Evolutionary conservation across 2,329 filamentous ascomycete genomes (phyloP).

Genomic region (Aspergillus viridinutans): DNA sequence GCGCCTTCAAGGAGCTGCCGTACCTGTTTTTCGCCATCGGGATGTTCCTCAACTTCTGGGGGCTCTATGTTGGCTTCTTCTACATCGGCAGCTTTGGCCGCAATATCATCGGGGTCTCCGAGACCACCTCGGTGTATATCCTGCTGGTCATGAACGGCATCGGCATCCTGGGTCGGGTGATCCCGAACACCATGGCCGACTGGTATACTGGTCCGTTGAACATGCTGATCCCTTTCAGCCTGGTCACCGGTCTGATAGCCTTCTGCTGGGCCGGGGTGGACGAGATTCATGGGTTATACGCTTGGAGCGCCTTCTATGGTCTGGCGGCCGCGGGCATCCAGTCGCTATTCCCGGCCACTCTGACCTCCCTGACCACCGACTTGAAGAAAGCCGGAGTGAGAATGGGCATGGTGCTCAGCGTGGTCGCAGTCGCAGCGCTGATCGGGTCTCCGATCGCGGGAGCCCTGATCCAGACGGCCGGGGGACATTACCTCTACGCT

Average conservation of each 20-base stretch:
- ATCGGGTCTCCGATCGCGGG: slow-evolving; percentile 55
- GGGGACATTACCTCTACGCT: slow-evolving; percentile 48
- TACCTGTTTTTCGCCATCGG: slow-evolving; percentile 44
- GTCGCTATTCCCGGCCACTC: slow-evolving; percentile 60
- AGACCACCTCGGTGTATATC: slow-evolving; percentile 53
- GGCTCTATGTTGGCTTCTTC: slow-evolving; percentile 53
- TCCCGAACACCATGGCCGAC: slow-evolving; percentile 59
- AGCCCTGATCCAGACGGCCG: slow-evolving; percentile 44
- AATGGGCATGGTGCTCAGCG: slow-evolving; percentile 55
- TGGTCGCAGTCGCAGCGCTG: slow-evolving; percentile 51
- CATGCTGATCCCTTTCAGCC: slow-evolving; percentile 51
- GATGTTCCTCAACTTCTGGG: slow-evolving; percentile 48
- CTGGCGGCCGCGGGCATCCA: slow-evolving; percentile 62
- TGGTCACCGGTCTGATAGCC: slow-evolving; percentile 40
- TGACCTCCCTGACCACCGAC: slow-evolving; percentile 53
- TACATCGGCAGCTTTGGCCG: slow-evolving; percentile 42
- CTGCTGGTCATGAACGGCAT: slow-evolving; percentile 63
- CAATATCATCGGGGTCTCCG: slow-evolving; percentile 37
- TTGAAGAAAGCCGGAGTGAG: slow-evolving; percentile 51
- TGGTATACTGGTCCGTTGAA: slow-evolving; percentile 56
- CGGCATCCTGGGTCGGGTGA: slow-evolving; percentile 54
- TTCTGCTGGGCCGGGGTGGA: slow-evolving; percentile 59
- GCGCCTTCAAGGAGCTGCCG: slow-evolving; percentile 48
- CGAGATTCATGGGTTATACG: slow-evolving; percentile 51
- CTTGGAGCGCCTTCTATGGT: slow-evolving; percentile 62